Evolutionary conservation across 108 stramenopile species (phyloP), one percentile per base, ranked within the genome.

Genomic region (Conticribra guillardii): DNA sequence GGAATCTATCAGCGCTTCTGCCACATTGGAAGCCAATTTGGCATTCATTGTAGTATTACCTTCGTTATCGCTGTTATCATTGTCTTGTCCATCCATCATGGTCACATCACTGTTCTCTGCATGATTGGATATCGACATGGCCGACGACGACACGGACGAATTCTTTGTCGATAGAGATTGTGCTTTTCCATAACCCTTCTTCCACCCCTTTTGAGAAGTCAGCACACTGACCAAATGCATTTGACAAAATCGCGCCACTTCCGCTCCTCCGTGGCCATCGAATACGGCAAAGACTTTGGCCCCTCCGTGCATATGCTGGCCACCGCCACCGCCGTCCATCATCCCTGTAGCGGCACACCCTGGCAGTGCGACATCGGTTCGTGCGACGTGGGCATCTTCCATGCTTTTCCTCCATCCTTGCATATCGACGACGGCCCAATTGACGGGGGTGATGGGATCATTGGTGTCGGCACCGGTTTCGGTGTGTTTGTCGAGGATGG

Each of bases 341-440:
- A n/a, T n/a, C n/a, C n/a, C n/a, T n/a, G n/a, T n/a, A n/a, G n/a
- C 91, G 33, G 90, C 92, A 11, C 22, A 45, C 17, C 37, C 33
- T 0, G 82, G 60, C 16, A 74, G 51, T 28, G 76, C 45, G 17
- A 94, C 58, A 28, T 84, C 82, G 0, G 92, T 86, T 45, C 74
- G 67, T 16, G 96, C 91, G 16, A 98, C 80, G 73, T 99, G 98
- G 2, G 97, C 95, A 74, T 99, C 98, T 75, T 99, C 98, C 98
- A 97, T 97, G 76, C 80, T 77, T 61, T 95, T 96, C 58, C 98
- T 82, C 98, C 98, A 99, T 3, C 98, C 98, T 67, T 98, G 95
- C 96, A 97, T 97, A 64, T 92, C 91, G 3, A 89, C 87, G 1
- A 92, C 89, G 32, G 82, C 86, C 89, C 90, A 95, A 31, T 73